A percentile compares a stretch with the other conserved stretches of the same genome.
phyloP scores from a whole-genome alignment of 2,329 filamentous ascomycete species.

The Colletotrichum scovillei region DNA sequence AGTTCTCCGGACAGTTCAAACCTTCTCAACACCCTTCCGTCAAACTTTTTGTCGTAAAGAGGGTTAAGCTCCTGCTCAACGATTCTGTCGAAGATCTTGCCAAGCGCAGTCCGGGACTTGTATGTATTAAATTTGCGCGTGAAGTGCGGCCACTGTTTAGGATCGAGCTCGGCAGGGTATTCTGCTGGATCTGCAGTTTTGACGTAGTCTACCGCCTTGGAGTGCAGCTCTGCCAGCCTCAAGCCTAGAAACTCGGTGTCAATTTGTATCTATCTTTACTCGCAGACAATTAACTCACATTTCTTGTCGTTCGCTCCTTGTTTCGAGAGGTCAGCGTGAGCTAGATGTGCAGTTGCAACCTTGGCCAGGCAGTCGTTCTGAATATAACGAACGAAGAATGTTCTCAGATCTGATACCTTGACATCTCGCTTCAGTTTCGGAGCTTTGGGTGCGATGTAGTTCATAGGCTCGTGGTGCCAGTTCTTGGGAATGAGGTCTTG shows the following conservation, averaged over 20 bases:
- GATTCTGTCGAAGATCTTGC: constrained; percentile 84
- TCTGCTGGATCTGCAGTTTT: constrained; percentile 86
- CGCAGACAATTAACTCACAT: constrained; percentile 63
- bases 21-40: constrained; percentile 75
- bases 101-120: constrained; percentile 77
- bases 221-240: constrained; percentile 83
- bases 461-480: constrained; percentile 83
- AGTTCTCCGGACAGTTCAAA: constrained; percentile 65
- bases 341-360: constrained; percentile 87
- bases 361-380: constrained; percentile 85
- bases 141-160: constrained; percentile 82
- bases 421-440: constrained; percentile 70
- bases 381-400: constrained; percentile 93
- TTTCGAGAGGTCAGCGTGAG: constrained; percentile 73
- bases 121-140: constrained; percentile 71
- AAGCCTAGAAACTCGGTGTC: constrained; percentile 58
- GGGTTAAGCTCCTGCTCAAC: constrained; percentile 75
- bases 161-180: constrained; percentile 71
- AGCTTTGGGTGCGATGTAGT: constrained; percentile 72
- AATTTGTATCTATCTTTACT: background rate
- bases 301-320: constrained; percentile 74
- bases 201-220: constrained; percentile 91
- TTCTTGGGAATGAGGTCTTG: constrained; percentile 73
- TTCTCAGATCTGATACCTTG: constrained; percentile 76
- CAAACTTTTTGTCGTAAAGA: constrained; percentile 79